Conservation (phyloP, 768 basidiomycete species). For the Lactarius sp. region DNA sequence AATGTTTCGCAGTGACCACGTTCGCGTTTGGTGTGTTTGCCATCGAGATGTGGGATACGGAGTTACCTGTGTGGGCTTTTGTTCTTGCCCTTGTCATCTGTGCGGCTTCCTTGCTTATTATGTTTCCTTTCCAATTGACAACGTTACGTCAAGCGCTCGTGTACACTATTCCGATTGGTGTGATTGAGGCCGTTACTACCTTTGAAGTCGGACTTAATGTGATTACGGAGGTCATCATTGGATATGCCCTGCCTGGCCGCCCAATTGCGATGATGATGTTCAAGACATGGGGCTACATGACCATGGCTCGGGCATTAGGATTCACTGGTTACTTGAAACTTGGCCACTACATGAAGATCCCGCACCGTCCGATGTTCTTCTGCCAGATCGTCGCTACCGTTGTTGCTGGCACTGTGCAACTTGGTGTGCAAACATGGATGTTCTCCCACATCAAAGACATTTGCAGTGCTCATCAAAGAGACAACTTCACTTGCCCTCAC, state of each 20-base stretch:
- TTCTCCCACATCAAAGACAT: constrained; percentile 63
- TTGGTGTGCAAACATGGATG: constrained; percentile 76
- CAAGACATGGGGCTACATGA: constrained; percentile 78
- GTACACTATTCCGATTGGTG: constrained; percentile 49
- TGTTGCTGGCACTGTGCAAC: constrained; percentile 66
- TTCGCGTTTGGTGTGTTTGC: constrained; percentile 62
- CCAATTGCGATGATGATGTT: constrained; percentile 84
- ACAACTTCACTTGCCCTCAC: constrained; percentile 64
- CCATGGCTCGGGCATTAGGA: constrained; percentile 59
- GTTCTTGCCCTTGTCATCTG: constrained; percentile 63
- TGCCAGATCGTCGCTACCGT: constrained; percentile 62
- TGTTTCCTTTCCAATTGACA: background rate
- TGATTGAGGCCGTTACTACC: constrained; percentile 73
- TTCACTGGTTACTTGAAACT: constrained; percentile 79
- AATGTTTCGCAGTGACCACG: constrained; percentile 42
- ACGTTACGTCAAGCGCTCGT: constrained; percentile 30
- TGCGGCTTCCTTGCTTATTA: constrained; percentile 27
- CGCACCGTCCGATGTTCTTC: constrained; percentile 65
- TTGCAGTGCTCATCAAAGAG: constrained; percentile 48
- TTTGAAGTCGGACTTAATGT: constrained; percentile 70
- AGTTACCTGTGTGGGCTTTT: constrained; percentile 70
- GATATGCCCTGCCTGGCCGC: constrained; percentile 71
- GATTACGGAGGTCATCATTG: constrained; percentile 76
- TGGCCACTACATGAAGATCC: constrained; percentile 71
- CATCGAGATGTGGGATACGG: constrained; percentile 69